Percentiles rank a stretch among this genome's conserved stretches.
Evolutionary conservation across 2,329 filamentous ascomycete species (phyloP).

Genomic region (Cryphonectria nitschkei): DNA sequence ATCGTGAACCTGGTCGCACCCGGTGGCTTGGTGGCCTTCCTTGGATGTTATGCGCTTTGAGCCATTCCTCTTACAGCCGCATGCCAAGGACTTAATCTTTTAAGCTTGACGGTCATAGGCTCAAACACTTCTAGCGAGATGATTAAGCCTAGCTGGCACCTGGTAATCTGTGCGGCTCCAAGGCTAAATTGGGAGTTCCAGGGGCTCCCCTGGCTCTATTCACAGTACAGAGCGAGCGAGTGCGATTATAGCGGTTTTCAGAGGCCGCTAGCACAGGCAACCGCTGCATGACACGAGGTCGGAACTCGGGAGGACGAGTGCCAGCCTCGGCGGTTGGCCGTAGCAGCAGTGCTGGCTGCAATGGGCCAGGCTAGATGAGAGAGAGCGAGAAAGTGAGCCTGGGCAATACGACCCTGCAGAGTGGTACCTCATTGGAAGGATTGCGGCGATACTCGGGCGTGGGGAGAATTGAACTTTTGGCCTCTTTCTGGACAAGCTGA

Average conservation of each 20-base stretch:
- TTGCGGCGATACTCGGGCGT: not conserved
- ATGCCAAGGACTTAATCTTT: constrained; percentile 22
- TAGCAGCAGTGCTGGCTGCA: not conserved
- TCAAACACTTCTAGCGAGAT: constrained; percentile 20
- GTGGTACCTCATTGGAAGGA: not conserved
- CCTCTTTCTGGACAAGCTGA: not conserved
- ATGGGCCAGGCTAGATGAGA: not conserved
- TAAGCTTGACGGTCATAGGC: constrained; percentile 26
- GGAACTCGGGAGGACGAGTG: not conserved
- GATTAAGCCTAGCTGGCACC: constrained; percentile 3
- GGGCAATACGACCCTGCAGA: not conserved
- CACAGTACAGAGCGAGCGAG: not conserved
- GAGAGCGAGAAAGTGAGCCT: too few relatives aligned
- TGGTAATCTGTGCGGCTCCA: not conserved
- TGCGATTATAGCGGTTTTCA: not conserved
- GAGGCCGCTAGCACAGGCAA: not conserved
- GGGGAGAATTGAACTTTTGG: not conserved
- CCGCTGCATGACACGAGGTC: not conserved
- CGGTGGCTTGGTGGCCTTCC: constrained; percentile 7
- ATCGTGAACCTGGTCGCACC: constrained; percentile 17
- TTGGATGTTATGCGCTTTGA: not conserved
- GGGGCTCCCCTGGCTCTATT: not conserved
- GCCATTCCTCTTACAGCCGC: constrained; percentile 17
- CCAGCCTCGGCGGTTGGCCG: not conserved
- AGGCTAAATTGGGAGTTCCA: not conserved